phyloP scores from a whole-genome alignment of 129 eudicot species.

The Flaveria linearis region DNA sequence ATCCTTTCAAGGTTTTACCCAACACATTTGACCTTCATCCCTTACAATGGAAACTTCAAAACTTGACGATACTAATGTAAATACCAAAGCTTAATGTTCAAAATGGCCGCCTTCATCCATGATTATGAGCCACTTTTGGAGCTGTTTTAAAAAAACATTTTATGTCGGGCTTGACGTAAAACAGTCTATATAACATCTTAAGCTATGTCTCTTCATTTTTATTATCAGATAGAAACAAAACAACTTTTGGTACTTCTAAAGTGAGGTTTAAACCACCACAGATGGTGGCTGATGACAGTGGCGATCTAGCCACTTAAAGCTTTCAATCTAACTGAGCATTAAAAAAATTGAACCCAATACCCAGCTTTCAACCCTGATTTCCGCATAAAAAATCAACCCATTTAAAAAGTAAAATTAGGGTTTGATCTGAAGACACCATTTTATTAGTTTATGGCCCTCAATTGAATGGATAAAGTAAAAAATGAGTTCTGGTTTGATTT shows the following conservation, averaged over 20 bases:
- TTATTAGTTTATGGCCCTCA: neutral
- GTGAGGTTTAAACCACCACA: neutral
- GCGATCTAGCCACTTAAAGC: neutral
- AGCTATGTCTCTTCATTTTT: neutral
- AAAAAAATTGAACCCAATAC: neutral
- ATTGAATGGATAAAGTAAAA: neutral
- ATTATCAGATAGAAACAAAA: neutral
- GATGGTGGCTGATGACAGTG: neutral
- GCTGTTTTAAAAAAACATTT: no score
- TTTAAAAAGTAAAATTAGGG: neutral
- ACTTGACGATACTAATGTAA: no score
- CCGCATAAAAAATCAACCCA: neutral
- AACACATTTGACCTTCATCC: no score
- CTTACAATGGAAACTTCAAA: no score
- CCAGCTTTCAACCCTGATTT: neutral
- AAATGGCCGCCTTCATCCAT: no score
- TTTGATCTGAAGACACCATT: neutral
- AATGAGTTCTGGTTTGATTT: neutral
- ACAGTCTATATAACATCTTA: no score
- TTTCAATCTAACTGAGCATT: no score
- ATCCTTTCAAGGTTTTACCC: no score
- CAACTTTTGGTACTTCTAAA: neutral
- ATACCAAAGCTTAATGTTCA: no score
- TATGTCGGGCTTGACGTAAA: no score
- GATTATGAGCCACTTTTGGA: no score